Base-by-base conservation (phyloP, 2,329 filamentous ascomycete genomes). In the Akanthomyces muscarius region DNA sequence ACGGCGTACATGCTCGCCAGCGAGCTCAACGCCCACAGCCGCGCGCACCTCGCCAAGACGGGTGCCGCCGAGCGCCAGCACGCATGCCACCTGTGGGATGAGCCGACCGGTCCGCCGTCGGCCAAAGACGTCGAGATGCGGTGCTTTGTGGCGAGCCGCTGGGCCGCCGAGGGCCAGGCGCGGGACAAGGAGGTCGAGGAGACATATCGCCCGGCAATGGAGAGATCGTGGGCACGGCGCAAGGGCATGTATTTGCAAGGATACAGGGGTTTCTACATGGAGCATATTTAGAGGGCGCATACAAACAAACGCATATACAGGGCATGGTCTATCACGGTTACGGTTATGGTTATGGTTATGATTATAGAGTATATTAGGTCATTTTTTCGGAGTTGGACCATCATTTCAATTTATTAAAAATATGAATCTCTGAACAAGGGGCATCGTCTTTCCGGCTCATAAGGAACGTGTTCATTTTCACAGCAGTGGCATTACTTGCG, bases 1-100 rank as follows among this genome's bases (percentile, higher is more conserved):
- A 44, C 57, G 16, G 21, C 57, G 16, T 60, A 60, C 57, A 60
- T 60, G 57, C 57, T 60, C 13, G 57, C 47, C 23, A 42, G 57
- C 47, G 47, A 60, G 57, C 57, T 60, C 57, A 50, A 28, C 48
- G 57, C 47, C 4, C 38, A 44, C 57, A 44, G 21, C 48, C 45
- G 18, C 25, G 47, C 21, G 5, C 48, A 42, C 36, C 30, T 60
- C 36, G 33, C 48, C 57, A 33, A 41, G n/a, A 33, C 57, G 36
- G 47, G 47, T 23, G 47, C 57, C 36, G 57, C n/a, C 21, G 48
- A 45, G 38, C 57, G 57, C 6, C 36, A 30, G 11, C 36, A 45
- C 57, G 57, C 47, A 6, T n/a, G 33, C 16, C 47, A 48, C 47
- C 36, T 61, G 47, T 61, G 57, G 57, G 57, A 61, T 25, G 57